Evolutionary conservation across 305 asterid species (phyloP).

Genomic region (Solanum hybrid): DNA sequence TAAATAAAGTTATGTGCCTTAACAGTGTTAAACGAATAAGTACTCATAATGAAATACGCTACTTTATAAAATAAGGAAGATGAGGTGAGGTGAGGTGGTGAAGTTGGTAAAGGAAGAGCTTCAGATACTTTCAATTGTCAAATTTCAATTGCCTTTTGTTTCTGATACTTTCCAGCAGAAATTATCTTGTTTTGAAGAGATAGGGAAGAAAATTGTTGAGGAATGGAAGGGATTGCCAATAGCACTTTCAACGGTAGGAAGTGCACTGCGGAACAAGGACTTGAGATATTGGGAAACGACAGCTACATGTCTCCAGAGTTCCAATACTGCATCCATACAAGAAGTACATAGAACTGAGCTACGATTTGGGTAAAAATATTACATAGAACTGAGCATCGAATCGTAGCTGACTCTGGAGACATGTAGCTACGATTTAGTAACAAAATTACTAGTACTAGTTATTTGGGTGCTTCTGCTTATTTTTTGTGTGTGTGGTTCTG

Average conservation of each 20-base stretch:
- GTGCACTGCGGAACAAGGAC: background rate
- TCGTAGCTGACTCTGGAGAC: no score
- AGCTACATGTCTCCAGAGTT: background rate
- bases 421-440: conserved; percentile 1
- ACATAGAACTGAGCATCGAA: no score
- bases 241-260: background rate
- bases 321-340: background rate
- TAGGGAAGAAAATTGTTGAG: background rate
- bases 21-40: background rate
- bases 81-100: background rate
- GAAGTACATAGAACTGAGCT: no score
- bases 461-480: no score
- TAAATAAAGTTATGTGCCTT: no score
- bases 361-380: no score
- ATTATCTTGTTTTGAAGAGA: background rate
- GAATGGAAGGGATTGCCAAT: background rate
- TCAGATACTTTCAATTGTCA: background rate
- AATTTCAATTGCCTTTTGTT: background rate
- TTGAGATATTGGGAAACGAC: background rate
- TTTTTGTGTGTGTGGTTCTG: no score
- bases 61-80: background rate
- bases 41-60: background rate
- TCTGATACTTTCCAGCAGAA: background rate
- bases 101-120: background rate
- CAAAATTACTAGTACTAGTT: no score